Percentiles rank a stretch among this genome's conserved stretches.
These are phyloP conservation scores for Malus asiatica DNA, from an alignment of 306 rosid genomes.

Conservation along the genomic window DNA sequence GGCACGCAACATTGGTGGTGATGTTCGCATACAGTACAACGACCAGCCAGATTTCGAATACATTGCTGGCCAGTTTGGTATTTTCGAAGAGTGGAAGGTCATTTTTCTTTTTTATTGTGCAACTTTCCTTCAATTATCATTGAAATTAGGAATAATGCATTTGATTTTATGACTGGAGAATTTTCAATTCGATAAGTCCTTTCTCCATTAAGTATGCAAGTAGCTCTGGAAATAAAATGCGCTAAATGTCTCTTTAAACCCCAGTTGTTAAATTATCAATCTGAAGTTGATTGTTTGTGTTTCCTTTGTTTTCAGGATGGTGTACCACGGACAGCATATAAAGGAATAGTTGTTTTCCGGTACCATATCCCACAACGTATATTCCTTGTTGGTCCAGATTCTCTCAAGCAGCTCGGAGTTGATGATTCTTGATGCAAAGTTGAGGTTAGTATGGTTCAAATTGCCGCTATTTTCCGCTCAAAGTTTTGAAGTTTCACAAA, in stretches of 20 bases:
- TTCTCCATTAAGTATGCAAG: neutral
- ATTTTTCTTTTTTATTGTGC: slow-evolving; percentile 9
- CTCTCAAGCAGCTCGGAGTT: slow-evolving; percentile 60
- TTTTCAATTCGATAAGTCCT: neutral
- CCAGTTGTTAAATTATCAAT: slow-evolving; percentile 8
- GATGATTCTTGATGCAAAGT: slow-evolving; percentile 32
- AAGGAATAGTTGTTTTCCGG: slow-evolving; percentile 88
- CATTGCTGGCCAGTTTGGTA: slow-evolving; percentile 75
- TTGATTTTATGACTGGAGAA: neutral
- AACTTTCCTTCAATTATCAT: neutral
- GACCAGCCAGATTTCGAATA: slow-evolving; percentile 65
- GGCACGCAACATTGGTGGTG: slow-evolving; percentile 60
- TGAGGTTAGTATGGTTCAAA: slow-evolving; percentile 19
- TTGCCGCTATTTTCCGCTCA: neutral
- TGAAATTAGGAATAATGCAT: neutral
- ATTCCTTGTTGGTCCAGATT: slow-evolving; percentile 72
- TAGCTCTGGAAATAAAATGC: neutral
- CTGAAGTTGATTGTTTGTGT: slow-evolving; percentile 1
- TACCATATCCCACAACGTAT: slow-evolving; percentile 48
- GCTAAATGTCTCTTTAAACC: neutral
- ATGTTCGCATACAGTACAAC: slow-evolving; percentile 56
- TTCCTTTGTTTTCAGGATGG: slow-evolving; percentile 61
- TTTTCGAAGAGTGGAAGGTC: slow-evolving; percentile 98
- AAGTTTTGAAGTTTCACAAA: neutral
- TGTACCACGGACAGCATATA: slow-evolving; percentile 86